Conservation (phyloP, 768 basidiomycete species). For the Lentinula sp. region DNA sequence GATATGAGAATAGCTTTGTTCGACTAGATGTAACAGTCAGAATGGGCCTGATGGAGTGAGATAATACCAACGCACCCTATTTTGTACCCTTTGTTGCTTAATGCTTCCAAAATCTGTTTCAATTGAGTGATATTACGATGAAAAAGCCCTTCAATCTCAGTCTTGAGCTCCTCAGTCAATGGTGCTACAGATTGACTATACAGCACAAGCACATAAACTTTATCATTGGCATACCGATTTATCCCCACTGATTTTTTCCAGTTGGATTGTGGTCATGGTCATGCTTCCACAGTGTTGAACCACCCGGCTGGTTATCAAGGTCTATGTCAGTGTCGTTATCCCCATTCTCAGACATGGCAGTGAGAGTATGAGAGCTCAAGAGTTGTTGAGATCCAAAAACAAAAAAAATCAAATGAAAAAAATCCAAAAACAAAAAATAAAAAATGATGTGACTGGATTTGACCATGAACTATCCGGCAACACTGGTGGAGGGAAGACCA, state of each 20-base stretch:
- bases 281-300: not conserved
- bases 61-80: not conserved
- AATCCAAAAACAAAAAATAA: too few relatives aligned
- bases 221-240: not conserved
- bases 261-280: not conserved
- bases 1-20: too few relatives aligned
- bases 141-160: not conserved
- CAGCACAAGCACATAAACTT: not conserved
- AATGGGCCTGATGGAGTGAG: not conserved
- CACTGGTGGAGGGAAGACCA: constrained; percentile 18
- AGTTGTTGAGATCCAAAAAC: not conserved
- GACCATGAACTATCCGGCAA: not conserved
- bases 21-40: too few relatives aligned
- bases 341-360: not conserved
- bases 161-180: not conserved
- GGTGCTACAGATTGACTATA: not conserved
- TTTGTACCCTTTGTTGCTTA: not conserved
- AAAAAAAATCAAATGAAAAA: not conserved
- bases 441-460: not conserved
- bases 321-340: not conserved
- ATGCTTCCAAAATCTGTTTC: not conserved
- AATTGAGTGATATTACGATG: not conserved
- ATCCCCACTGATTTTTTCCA: not conserved
- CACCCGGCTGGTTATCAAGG: not conserved
- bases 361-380: not conserved